Conservation (phyloP, 495 filamentous ascomycete genomes). For the Astrocystis sublimbata region DNA sequence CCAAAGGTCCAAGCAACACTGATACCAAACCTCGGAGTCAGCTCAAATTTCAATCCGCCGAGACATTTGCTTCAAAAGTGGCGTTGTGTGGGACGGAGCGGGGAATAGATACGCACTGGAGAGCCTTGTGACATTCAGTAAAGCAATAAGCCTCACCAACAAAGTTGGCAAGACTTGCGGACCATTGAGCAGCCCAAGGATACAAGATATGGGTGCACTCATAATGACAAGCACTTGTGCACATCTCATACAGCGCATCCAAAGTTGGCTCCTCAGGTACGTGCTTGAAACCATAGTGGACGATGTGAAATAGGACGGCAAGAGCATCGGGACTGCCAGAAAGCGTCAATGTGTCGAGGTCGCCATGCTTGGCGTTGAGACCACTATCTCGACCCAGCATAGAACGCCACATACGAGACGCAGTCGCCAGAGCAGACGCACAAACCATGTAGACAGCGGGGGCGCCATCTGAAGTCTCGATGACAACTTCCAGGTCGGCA, state of each 20-base stretch:
- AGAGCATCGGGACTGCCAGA: constrained; percentile 13
- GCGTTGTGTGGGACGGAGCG: neutral
- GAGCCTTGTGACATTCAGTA: constrained; percentile 17
- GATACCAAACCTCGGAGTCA: neutral
- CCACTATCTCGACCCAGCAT: neutral
- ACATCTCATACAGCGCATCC: constrained; percentile 17
- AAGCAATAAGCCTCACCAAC: neutral
- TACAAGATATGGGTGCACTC: constrained; percentile 19
- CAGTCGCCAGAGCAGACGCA: constrained; percentile 6
- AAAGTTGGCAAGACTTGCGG: neutral
- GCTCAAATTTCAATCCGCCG: neutral
- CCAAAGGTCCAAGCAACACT: constrained; percentile 22
- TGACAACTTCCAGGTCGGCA: constrained; percentile 9
- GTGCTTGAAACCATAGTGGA: constrained; percentile 15
- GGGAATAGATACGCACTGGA: constrained; percentile 1
- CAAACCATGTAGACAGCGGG: constrained; percentile 14
- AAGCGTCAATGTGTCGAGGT: neutral
- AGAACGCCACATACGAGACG: constrained; percentile 18
- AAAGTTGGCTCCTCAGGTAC: constrained; percentile 11
- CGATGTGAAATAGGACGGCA: constrained; percentile 14
- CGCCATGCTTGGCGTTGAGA: neutral
- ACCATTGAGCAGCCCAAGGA: constrained; percentile 23
- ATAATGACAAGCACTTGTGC: constrained; percentile 7
- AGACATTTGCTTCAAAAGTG: neutral
- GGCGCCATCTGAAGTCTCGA: neutral